Percentiles rank a stretch among this genome's conserved stretches.
These are phyloP conservation scores for Boletus reticuloceps DNA, from an alignment of 768 basidiomycete genomes.

Conservation along the genomic window DNA sequence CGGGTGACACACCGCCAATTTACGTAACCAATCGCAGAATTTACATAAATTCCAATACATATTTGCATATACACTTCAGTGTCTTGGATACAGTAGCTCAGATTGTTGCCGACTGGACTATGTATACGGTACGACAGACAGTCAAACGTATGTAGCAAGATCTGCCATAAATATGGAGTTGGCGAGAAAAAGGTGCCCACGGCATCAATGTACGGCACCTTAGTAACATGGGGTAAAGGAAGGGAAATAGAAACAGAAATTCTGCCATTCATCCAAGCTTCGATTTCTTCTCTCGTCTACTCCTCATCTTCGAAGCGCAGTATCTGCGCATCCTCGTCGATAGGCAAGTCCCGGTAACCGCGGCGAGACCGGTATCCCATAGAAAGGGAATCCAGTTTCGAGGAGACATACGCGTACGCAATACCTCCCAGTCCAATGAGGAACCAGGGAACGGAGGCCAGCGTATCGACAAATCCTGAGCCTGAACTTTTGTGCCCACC, in stretches of 20 bases:
- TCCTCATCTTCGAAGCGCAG: conserved; percentile 83
- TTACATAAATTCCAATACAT: too few relatives aligned
- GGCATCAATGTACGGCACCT: background rate
- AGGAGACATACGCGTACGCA: conserved; percentile 63
- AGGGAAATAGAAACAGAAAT: background rate
- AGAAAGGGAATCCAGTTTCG: conserved; percentile 39
- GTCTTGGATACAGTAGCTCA: too few relatives aligned
- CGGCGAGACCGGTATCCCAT: conserved; percentile 46
- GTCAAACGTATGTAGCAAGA: background rate
- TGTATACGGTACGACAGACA: too few relatives aligned
- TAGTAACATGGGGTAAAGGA: background rate
- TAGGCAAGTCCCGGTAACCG: conserved; percentile 74
- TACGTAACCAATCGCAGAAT: too few relatives aligned
- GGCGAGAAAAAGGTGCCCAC: background rate
- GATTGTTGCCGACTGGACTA: too few relatives aligned
- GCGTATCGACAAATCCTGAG: conserved; percentile 58
- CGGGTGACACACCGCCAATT: too few relatives aligned
- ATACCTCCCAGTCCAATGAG: conserved; percentile 75
- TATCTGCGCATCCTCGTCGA: conserved; percentile 89
- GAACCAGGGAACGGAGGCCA: conserved; percentile 91
- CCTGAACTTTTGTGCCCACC: conserved; percentile 33
- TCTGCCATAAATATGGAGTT: background rate
- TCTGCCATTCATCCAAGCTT: background rate
- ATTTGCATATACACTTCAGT: too few relatives aligned
- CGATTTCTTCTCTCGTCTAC: background rate